These are phyloP conservation scores for Pholiota microspora DNA, from an alignment of 768 basidiomycete genomes.

Conservation along the genomic window DNA sequence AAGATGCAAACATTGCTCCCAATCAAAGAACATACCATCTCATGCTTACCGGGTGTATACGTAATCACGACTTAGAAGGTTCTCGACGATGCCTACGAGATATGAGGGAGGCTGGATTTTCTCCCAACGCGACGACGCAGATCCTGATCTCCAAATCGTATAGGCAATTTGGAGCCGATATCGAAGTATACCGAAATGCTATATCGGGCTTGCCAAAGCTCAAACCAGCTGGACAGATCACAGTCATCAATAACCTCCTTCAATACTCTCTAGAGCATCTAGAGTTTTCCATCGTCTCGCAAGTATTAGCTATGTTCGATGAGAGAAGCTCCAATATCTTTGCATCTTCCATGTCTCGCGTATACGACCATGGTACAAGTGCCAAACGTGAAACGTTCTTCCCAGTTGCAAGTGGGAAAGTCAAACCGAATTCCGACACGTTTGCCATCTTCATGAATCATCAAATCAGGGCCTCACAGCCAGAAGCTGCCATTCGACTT, in stretches of 20 bases:
- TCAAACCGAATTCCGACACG: slow-evolving; percentile 54
- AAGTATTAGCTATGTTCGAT: slow-evolving; percentile 50
- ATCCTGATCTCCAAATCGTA: slow-evolving; percentile 58
- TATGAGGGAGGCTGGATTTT: slow-evolving; percentile 59
- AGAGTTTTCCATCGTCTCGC: slow-evolving; percentile 46
- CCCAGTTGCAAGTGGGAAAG: neutral
- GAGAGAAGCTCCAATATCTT: slow-evolving; percentile 21
- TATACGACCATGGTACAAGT: neutral
- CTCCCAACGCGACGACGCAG: slow-evolving; percentile 56
- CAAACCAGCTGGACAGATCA: slow-evolving; percentile 39
- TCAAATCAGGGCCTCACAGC: slow-evolving; percentile 41
- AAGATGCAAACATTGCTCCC: slow-evolving; percentile 41
- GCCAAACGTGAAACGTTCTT: no score
- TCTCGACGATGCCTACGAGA: slow-evolving; percentile 50
- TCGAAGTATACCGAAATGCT: slow-evolving; percentile 49
- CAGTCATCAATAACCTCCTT: slow-evolving; percentile 68
- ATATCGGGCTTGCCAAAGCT: slow-evolving; percentile 44
- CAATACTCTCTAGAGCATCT: slow-evolving; percentile 54
- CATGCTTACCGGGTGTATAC: slow-evolving; percentile 63
- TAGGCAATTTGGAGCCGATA: slow-evolving; percentile 57
- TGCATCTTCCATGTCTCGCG: slow-evolving; percentile 18
- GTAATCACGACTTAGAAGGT: slow-evolving; percentile 59
- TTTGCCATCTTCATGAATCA: slow-evolving; percentile 64
- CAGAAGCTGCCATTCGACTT: slow-evolving; percentile 43
- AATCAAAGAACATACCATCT: slow-evolving; percentile 67